Evolutionary conservation across 768 basidiomycete species (phyloP).

Genomic region (Boletus rubropictus): DNA sequence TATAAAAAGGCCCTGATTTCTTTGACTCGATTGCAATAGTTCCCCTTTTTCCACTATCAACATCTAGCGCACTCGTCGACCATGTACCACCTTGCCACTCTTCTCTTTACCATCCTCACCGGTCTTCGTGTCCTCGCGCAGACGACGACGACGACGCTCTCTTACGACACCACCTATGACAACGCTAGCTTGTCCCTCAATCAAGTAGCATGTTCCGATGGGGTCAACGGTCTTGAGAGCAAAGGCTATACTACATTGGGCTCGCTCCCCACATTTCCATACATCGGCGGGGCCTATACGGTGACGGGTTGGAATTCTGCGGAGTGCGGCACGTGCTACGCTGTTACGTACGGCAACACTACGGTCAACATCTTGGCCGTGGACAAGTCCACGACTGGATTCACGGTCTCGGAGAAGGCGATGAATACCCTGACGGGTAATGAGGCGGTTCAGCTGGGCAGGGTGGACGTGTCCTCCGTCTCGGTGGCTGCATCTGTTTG

Average conservation of each 20-base stretch:
- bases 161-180: slow-evolving; percentile 37
- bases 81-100: slow-evolving; percentile 24
- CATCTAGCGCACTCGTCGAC: background rate
- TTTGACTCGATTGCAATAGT: background rate
- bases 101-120: slow-evolving; percentile 12
- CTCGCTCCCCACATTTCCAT: slow-evolving; percentile 35
- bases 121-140: slow-evolving; percentile 20
- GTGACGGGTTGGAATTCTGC: slow-evolving; percentile 21
- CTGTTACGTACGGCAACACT: slow-evolving; percentile 23
- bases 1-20: slow-evolving; percentile 17
- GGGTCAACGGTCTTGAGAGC: slow-evolving; percentile 32
- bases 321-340: slow-evolving; percentile 29
- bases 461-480: slow-evolving; percentile 15
- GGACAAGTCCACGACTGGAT: slow-evolving; percentile 41
- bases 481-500: background rate
- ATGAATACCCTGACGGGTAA: slow-evolving; percentile 23
- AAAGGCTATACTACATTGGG: slow-evolving; percentile 34
- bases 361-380: slow-evolving; percentile 51
- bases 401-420: slow-evolving; percentile 30
- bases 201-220: slow-evolving; percentile 36
- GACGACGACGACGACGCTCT: slow-evolving; percentile 21
- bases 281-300: slow-evolving; percentile 30
- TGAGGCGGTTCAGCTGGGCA: slow-evolving; percentile 12
- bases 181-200: slow-evolving; percentile 22
- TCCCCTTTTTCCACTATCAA: background rate